phyloP scores from a whole-genome alignment of 495 filamentous ascomycete genomes.

The Halenospora varia region DNA sequence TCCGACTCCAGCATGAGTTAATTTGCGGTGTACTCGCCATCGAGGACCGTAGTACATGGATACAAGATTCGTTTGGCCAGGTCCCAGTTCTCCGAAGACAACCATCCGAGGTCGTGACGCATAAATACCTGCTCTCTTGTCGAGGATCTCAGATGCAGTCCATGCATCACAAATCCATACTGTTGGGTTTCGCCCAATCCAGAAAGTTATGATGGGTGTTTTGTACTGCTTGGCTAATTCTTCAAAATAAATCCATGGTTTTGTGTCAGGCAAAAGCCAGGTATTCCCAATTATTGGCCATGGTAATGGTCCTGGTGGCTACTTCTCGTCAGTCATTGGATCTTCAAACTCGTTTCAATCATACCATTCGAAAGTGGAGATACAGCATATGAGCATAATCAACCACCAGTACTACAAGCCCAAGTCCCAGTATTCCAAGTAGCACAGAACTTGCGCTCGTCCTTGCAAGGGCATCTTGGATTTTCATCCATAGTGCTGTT shows the following conservation, averaged over 20 bases:
- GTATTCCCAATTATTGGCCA: constrained; percentile 52
- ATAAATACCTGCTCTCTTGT: constrained; percentile 54
- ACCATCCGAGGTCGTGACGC: constrained; percentile 49
- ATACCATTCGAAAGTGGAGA: constrained; percentile 37
- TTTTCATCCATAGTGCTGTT: constrained; percentile 10
- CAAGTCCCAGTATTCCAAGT: constrained; percentile 26
- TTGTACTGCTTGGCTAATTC: constrained; percentile 49
- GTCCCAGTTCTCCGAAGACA: constrained; percentile 56
- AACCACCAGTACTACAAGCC: constrained; percentile 28
- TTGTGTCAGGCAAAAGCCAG: constrained; percentile 51
- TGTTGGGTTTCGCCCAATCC: constrained; percentile 60
- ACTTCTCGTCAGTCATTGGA: background rate
- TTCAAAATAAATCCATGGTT: constrained; percentile 65
- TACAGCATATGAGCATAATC: constrained; percentile 50
- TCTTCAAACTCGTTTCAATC: constrained; percentile 1
- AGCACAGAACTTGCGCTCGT: constrained; percentile 6
- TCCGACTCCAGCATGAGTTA: constrained; percentile 58
- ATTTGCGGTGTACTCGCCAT: constrained; percentile 58
- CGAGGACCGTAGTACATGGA: constrained; percentile 58
- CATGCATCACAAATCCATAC: constrained; percentile 65
- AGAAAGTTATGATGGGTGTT: constrained; percentile 55
- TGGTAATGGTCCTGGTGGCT: constrained; percentile 56
- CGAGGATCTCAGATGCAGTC: constrained; percentile 50
- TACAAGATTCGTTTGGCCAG: constrained; percentile 53
- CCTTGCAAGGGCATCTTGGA: constrained; percentile 3